Conservation (phyloP, 2,329 filamentous ascomycete species). For the Colletotrichum aenigma region DNA sequence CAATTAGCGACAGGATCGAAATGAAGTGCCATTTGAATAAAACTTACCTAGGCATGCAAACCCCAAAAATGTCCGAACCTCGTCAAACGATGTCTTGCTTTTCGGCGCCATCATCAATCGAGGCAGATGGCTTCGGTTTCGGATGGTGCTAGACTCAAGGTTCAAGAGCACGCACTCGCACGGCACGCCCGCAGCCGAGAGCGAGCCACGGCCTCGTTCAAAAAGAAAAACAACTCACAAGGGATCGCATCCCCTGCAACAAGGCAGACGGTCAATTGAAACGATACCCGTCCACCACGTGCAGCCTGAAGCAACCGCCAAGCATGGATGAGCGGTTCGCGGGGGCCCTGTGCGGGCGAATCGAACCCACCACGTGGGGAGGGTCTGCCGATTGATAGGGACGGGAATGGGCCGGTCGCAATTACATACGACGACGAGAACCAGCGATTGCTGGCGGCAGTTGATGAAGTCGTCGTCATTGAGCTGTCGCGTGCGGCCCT, state of each 20-base stretch:
- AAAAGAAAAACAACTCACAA: background rate
- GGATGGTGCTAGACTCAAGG: background rate
- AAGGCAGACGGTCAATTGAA: background rate
- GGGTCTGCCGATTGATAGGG: constrained; percentile 2
- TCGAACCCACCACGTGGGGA: constrained; percentile 17
- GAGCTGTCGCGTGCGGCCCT: background rate
- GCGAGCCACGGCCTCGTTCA: background rate
- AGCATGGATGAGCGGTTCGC: background rate
- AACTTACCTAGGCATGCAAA: constrained; percentile 8
- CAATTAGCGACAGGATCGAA: background rate
- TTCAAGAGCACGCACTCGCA: background rate
- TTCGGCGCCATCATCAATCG: background rate
- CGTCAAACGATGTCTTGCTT: background rate
- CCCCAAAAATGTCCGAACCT: background rate
- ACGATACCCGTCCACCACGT: background rate
- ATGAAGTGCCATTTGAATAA: background rate
- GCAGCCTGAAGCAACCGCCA: background rate
- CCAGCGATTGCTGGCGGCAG: background rate
- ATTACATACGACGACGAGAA: background rate
- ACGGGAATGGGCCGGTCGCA: background rate
- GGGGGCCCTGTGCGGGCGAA: background rate
- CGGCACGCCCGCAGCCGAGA: background rate
- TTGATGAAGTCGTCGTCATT: background rate
- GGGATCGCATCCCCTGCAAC: background rate
- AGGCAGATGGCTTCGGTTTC: background rate